phyloP scores from a whole-genome alignment of 345 rosid genomes.

The Eucalyptus marginata region DNA sequence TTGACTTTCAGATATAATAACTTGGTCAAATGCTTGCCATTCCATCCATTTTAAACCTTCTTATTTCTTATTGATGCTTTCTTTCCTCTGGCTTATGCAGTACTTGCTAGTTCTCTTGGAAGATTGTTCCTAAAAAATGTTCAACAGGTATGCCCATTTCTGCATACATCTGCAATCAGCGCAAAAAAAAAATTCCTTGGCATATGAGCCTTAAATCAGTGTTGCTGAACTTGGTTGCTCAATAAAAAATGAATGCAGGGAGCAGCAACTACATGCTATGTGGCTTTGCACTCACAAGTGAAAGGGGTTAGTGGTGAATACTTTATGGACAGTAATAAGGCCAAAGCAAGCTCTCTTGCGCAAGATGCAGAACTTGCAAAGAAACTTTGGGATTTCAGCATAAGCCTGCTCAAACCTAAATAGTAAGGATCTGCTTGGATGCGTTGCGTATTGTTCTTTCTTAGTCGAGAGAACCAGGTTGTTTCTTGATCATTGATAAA shows the following conservation, averaged over 20 bases:
- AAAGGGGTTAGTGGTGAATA: not conserved
- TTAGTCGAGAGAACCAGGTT: not conserved
- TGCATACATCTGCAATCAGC: not conserved
- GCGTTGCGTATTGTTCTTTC: not conserved
- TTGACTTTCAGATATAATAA: not conserved
- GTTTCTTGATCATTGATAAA: not conserved
- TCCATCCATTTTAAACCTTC: not conserved
- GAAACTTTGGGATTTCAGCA: not conserved
- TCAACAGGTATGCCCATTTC: conserved; percentile 16
- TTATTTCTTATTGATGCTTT: not conserved
- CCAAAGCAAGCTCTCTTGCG: not conserved
- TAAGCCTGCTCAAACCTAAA: conserved; percentile 1
- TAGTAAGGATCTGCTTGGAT: not conserved
- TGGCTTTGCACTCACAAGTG: not conserved
- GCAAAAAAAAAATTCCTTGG: not conserved
- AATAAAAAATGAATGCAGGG: not conserved
- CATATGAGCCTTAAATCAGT: not conserved
- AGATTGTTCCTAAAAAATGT: conserved; percentile 25
- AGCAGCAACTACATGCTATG: not conserved
- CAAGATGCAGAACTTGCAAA: conserved; percentile 7
- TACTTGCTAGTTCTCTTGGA: conserved; percentile 2
- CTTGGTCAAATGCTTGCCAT: not conserved
- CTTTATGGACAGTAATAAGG: not conserved
- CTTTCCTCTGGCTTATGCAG: conserved; percentile 9
- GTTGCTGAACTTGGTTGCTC: not conserved